phyloP scores from a whole-genome alignment of 2,329 filamentous ascomycete species.

The Fusarium proliferatum region DNA sequence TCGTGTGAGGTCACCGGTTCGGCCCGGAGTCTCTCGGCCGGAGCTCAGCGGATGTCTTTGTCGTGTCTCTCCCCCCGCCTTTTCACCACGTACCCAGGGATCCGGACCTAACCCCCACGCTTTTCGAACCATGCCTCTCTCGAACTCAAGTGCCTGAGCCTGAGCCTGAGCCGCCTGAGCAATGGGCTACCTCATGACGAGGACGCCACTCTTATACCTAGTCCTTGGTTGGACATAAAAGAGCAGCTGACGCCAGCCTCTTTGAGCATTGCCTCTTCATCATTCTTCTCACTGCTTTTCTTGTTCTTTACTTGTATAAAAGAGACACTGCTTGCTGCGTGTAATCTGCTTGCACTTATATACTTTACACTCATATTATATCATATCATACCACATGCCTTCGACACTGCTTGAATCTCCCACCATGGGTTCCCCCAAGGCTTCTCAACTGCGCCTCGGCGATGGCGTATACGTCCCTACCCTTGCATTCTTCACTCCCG shows the following conservation, averaged over 20 bases:
- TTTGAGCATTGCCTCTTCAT: conserved; percentile 7
- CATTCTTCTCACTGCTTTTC: background rate
- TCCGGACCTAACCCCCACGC: conserved; percentile 42
- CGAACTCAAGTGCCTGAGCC: conserved; percentile 25
- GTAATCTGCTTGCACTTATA: background rate
- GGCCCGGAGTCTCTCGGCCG: conserved; percentile 44
- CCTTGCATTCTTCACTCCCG: conserved; percentile 51
- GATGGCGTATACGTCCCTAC: conserved; percentile 54
- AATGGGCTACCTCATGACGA: conserved; percentile 41
- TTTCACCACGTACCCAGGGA: conserved; percentile 22
- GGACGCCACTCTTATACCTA: conserved; percentile 22
- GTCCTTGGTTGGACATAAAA: conserved; percentile 38
- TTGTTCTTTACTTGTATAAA: conserved; percentile 23
- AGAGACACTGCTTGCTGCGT: background rate
- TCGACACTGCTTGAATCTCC: conserved; percentile 39
- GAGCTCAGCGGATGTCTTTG: conserved; percentile 28
- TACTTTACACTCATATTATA: background rate
- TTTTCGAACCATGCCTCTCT: conserved; percentile 7
- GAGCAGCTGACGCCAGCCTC: conserved; percentile 38
- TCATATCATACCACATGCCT: conserved; percentile 31
- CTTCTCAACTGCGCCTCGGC: conserved; percentile 38
- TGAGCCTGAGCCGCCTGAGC: background rate
- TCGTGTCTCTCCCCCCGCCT: conserved; percentile 14
- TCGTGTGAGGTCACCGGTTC: conserved; percentile 28
- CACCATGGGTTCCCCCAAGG: conserved; percentile 44